Evolutionary conservation across 805 yeast species (phyloP).

Genomic region (Suhomyces sp.): DNA sequence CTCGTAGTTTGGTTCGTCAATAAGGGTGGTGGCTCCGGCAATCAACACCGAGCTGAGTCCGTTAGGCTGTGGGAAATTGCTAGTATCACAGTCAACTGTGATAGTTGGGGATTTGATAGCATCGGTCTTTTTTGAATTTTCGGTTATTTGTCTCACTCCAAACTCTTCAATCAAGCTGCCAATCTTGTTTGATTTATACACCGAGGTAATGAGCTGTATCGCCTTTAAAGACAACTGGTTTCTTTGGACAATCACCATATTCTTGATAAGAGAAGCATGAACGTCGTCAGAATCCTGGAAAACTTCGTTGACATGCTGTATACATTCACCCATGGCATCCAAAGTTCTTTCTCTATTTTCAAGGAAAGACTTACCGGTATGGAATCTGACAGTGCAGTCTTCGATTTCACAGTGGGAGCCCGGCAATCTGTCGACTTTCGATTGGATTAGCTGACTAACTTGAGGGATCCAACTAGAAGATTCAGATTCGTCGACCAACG

Average conservation of each 20-base stretch:
- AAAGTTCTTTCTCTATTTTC: constrained; percentile 60
- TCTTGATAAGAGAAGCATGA: constrained; percentile 73
- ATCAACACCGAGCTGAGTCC: constrained; percentile 36
- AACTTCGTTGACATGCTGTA: constrained; percentile 78
- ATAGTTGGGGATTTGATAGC: constrained; percentile 6
- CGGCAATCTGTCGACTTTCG: constrained; percentile 74
- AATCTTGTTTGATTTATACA: constrained; percentile 20
- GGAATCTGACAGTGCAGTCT: constrained; percentile 74
- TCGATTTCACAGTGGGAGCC: constrained; percentile 70
- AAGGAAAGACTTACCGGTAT: constrained; percentile 65
- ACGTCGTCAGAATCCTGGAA: constrained; percentile 53
- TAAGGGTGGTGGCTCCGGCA: constrained; percentile 64
- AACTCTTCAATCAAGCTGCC: constrained; percentile 22
- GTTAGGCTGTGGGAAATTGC: background rate
- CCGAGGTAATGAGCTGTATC: constrained; percentile 47
- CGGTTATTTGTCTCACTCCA: constrained; percentile 20
- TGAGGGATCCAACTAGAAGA: constrained; percentile 56
- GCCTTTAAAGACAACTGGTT: constrained; percentile 56
- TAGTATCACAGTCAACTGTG: background rate
- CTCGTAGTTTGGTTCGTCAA: constrained; percentile 67
- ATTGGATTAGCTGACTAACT: constrained; percentile 50
- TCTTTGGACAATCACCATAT: constrained; percentile 70
- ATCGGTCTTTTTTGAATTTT: too few species aligned
- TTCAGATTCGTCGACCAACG: constrained; percentile 51
- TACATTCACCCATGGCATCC: constrained; percentile 75